Conservation (phyloP, 768 basidiomycete species). For the Lentinus brumalis region DNA sequence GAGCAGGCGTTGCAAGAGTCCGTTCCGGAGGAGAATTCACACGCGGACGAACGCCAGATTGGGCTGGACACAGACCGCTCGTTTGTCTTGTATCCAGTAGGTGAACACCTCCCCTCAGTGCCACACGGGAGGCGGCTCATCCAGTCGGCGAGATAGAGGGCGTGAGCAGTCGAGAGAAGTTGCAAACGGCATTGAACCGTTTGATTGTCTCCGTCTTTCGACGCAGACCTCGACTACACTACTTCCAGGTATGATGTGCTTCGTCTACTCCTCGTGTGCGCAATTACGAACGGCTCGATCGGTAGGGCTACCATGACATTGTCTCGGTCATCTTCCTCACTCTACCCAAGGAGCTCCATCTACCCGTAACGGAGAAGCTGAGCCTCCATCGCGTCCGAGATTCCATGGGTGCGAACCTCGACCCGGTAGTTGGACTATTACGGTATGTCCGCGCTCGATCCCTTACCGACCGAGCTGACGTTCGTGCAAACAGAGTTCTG, state of each 20-base stretch:
- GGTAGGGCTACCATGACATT: constrained; percentile 90
- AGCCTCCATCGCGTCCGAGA: constrained; percentile 82
- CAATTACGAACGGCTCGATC: neutral
- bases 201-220: constrained; percentile 79
- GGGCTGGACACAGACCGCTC: constrained; percentile 88
- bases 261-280: neutral
- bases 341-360: constrained; percentile 58
- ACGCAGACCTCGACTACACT: constrained; percentile 68
- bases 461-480: neutral
- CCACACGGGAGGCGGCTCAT: constrained; percentile 7
- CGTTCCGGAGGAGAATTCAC: constrained; percentile 28
- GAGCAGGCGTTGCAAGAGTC: neutral
- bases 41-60: constrained; percentile 87
- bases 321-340: constrained; percentile 82
- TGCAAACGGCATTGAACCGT: constrained; percentile 67
- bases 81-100: constrained; percentile 91
- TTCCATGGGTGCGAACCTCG: constrained; percentile 83
- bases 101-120: constrained; percentile 44
- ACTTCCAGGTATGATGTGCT: constrained; percentile 67
- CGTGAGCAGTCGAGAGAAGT: constrained; percentile 41
- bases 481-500: constrained; percentile 52
- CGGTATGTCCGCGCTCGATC: constrained; percentile 42
- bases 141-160: constrained; percentile 24
- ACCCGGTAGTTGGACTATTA: constrained; percentile 81
- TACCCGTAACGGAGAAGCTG: constrained; percentile 66